Base-by-base conservation (phyloP, 257 asterid genomes). In the Paulownia fortunei region DNA sequence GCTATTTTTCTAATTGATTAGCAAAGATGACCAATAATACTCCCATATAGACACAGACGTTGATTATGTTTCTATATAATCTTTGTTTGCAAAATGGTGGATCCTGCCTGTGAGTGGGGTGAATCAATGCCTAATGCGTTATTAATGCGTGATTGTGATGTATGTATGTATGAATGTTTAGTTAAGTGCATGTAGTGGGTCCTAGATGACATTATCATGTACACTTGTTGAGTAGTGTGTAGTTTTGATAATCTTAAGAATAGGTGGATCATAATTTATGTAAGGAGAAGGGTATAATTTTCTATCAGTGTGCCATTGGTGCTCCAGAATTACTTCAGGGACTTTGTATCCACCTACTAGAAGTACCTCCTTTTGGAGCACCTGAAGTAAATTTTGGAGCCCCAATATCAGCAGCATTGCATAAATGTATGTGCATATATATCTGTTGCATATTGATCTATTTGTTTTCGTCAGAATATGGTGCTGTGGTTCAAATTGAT, bases 111-210 rank as follows among this genome's bases (percentile, higher is more conserved):
- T 52, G 55, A 34, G 54, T 47, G 15, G 18, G 78, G 13, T 60
- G 3, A 66, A 49, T 58, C 54, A 30, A 24, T n/a, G 15, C 41
- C 3, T 49, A 24, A 18, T 37, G 24, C 68, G 60, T 52, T 74
- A 47, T 64, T 16, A 63, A 44, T 59, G 82, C 66, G 65, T 55
- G 24, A n/a, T 47, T 47, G 42, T 70, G 42, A 56, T 72, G 76
- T 41, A 32, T 59, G 76, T 41, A 32, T 59, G 44, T 18, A 32
- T 52, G 37, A 34, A 16, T n/a, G 56, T 44, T 70, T 30, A 41
- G 52, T 62, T 76, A 26, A 36, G 51, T 60, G 73, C 34, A 60
- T 56, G 4, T 59, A 55, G 51, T 58, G n/a, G 56, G 30, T 69
- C 56, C 56, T 18, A 60, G 66, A 18, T 55, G 47, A 6, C 44